These are phyloP conservation scores for Chaetomiaceae sp. DNA, from an alignment of 2,329 filamentous ascomycete species.

Conservation along the genomic window DNA sequence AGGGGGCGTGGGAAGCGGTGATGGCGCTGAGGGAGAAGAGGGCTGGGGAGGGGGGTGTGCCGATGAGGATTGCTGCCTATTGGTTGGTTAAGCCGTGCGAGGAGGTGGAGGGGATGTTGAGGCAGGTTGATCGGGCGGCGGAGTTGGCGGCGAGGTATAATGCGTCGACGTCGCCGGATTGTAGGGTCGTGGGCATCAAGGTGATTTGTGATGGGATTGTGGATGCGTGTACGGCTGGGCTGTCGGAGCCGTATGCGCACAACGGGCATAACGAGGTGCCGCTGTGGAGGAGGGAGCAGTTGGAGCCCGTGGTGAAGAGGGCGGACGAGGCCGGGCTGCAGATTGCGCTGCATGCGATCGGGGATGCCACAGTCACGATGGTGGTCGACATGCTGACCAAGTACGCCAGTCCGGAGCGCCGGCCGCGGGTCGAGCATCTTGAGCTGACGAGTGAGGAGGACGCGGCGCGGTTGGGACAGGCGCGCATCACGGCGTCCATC, in stretches of 20 bases:
- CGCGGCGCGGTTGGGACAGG: conserved; percentile 48
- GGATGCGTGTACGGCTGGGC: conserved; percentile 59
- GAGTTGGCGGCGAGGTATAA: conserved; percentile 44
- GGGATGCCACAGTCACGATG: conserved; percentile 53
- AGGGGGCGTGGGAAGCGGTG: conserved; percentile 49
- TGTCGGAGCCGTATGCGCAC: conserved; percentile 53
- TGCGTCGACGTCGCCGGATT: conserved; percentile 39
- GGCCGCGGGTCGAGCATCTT: conserved; percentile 61
- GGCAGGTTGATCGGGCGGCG: conserved; percentile 47
- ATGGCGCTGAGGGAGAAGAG: conserved; percentile 33
- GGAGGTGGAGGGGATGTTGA: conserved; percentile 40
- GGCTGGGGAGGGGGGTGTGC: conserved; percentile 30
- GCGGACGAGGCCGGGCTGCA: conserved; percentile 53
- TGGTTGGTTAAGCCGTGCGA: conserved; percentile 49
- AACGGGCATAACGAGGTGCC: conserved; percentile 43
- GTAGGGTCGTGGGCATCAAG: conserved; percentile 57
- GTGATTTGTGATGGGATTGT: conserved; percentile 61
- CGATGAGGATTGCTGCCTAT: conserved; percentile 49
- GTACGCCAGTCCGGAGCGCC: conserved; percentile 39
- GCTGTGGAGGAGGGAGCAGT: conserved; percentile 50
- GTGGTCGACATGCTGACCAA: conserved; percentile 52
- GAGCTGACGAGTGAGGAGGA: conserved; percentile 54
- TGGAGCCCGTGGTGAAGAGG: conserved; percentile 49
- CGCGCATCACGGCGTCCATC: conserved; percentile 57
- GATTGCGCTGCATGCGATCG: conserved; percentile 61